Conservation (phyloP, 345 rosid species). For the Eucalyptus pauciflora region DNA sequence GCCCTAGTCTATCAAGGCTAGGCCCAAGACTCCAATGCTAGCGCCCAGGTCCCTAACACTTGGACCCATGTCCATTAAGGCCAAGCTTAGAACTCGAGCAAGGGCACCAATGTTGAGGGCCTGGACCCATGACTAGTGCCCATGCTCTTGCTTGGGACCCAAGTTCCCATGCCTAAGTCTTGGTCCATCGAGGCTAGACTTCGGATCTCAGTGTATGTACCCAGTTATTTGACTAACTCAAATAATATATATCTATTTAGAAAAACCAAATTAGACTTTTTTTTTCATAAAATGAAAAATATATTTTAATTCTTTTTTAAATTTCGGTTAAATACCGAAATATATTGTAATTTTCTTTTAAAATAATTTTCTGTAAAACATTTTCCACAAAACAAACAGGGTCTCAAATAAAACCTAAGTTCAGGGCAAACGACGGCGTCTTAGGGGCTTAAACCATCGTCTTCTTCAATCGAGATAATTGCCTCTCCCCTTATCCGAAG, state of each 20-base stretch:
- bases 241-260: too few relatives aligned
- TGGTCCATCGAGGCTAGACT: not conserved
- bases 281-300: not conserved
- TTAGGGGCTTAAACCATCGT: not conserved
- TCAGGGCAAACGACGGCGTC: not conserved
- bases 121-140: not conserved
- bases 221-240: rapidly evolving
- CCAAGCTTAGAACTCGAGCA: not conserved
- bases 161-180: rapidly evolving
- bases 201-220: rapidly evolving
- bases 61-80: not conserved
- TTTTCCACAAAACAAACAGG: not conserved
- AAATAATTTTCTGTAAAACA: too few relatives aligned
- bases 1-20: not conserved
- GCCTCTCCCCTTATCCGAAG: not conserved
- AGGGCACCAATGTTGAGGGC: too few relatives aligned
- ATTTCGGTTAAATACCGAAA: not conserved
- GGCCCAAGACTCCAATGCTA: not conserved
- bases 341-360: not conserved
- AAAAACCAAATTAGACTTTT: too few relatives aligned
- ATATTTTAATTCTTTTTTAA: too few relatives aligned
- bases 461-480: not conserved
- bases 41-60: rapidly evolving
- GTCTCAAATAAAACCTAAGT: not conserved
- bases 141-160: not conserved